phyloP scores from a whole-genome alignment of 73 alveolate species.

The Tetrahymena elliotti region DNA sequence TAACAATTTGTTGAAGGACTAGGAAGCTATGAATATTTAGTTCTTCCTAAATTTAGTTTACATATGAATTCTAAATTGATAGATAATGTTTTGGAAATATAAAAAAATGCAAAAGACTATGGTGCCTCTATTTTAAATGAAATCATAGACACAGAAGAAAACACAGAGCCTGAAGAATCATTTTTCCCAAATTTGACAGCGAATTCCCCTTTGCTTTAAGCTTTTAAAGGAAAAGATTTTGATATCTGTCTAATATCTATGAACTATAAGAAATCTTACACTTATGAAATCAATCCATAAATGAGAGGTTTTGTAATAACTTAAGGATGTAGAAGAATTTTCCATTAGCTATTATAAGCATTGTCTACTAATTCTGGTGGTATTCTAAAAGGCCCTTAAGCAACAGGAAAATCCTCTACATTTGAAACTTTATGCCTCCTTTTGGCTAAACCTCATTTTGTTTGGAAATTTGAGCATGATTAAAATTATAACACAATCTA shows the following conservation, averaged over 20 bases:
- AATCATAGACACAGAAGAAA: not conserved
- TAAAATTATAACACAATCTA: not conserved
- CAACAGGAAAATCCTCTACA: not conserved
- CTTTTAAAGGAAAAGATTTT: not conserved
- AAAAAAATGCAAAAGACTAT: not conserved
- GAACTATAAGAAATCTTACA: not conserved
- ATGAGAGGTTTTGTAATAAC: not conserved
- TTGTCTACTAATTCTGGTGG: not conserved
- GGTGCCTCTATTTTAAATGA: not conserved
- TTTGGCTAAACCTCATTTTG: not conserved
- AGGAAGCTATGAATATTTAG: not conserved
- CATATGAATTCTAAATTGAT: not conserved
- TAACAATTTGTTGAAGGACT: not conserved
- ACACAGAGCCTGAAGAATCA: not conserved
- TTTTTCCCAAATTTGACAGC: not conserved
- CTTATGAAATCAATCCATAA: not conserved
- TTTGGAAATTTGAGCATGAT: not conserved
- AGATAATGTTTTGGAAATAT: not conserved
- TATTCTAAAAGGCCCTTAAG: not conserved
- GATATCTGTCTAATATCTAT: not conserved
- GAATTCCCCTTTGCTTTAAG: not conserved
- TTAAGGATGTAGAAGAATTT: not conserved
- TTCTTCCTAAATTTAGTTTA: not conserved
- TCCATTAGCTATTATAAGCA: not conserved
- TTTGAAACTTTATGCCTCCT: not conserved